Base-by-base conservation (phyloP, 2,329 filamentous ascomycete species). In the Aspergillus sp. region DNA sequence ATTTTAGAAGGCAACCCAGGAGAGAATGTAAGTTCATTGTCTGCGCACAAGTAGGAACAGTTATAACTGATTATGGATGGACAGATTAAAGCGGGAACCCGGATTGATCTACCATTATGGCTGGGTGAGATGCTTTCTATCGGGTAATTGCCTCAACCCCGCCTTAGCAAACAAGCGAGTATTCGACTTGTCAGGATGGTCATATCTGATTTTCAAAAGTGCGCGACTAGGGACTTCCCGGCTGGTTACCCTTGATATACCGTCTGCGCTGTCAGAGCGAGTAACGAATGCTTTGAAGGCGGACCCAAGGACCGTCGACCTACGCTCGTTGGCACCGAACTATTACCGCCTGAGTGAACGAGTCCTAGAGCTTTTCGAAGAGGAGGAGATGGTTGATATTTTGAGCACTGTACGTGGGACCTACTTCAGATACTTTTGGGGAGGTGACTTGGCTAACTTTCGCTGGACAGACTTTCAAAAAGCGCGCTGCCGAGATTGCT, bases 271-370 rank as follows among this genome's bases (percentile, higher is more conserved):
- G 1, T 87, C 89, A 5, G 84, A 87, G 60, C 86, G 90, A 46
- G 93, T 98, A 43, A 79, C 96, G 70, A 92, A 96, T 66, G 95
- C 95, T 0, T 80, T 99, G 39, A 95, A 93, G 70, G 95, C 95
- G 33, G 92, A 97, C 70, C 89, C 95, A 0, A 87, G 89, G 55
- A 89, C 90, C 11, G 91, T 99, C 1, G 88, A 96, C 56, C 75
- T 99, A 43, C 86, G 93, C 50, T 87, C 90, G 55, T 86, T 95
- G 73, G 90, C 90, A 60, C 87, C 89, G 37, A 90, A 96, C 74
- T 96, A 96, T 68, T 98, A 96, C 77, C 87, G 86, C 23, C 83
- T 98, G 4, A 91, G 90, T 3, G 88, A 90, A 45, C 85, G 91
- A 52, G 92, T 97, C 75, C 80, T 98, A 60, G 93, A 97, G 58